These are phyloP conservation scores for Solanum chiquidenum DNA, from an alignment of 257 asterid species.

Conservation along the genomic window DNA sequence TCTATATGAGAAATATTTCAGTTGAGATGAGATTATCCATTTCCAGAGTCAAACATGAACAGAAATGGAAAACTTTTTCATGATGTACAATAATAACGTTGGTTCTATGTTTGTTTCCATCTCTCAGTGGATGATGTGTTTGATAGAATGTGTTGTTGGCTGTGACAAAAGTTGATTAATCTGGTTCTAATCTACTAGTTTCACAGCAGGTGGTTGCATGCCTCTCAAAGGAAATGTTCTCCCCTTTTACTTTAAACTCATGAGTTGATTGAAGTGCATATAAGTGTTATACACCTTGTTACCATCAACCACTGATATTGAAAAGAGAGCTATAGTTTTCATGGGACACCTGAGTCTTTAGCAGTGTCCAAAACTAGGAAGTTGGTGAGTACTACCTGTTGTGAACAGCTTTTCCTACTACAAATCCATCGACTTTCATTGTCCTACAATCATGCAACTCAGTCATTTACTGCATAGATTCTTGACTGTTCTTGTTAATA, in stretches of 20 bases:
- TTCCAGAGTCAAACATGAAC: neutral
- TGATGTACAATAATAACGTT: neutral
- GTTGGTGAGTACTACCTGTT: neutral
- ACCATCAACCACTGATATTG: neutral
- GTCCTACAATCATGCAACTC: neutral
- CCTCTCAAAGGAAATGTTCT: neutral
- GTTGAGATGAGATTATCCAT: conserved; percentile 10
- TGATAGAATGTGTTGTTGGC: neutral
- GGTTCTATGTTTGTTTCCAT: neutral
- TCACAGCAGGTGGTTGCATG: neutral
- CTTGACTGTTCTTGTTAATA: neutral
- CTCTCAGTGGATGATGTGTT: neutral
- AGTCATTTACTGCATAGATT: neutral
- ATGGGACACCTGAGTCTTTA: neutral
- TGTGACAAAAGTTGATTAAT: neutral
- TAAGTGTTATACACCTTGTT: neutral
- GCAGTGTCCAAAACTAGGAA: neutral
- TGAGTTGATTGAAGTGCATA: neutral
- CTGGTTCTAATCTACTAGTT: neutral
- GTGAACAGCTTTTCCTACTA: neutral
- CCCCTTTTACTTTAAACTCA: neutral
- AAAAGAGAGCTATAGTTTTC: neutral
- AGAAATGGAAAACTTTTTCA: neutral
- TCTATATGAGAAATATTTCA: conserved; percentile 48
- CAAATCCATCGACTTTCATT: neutral